Conservation (phyloP, 192 early-diverging fungal species). For the Rhizoclosmatium globosum region DNA sequence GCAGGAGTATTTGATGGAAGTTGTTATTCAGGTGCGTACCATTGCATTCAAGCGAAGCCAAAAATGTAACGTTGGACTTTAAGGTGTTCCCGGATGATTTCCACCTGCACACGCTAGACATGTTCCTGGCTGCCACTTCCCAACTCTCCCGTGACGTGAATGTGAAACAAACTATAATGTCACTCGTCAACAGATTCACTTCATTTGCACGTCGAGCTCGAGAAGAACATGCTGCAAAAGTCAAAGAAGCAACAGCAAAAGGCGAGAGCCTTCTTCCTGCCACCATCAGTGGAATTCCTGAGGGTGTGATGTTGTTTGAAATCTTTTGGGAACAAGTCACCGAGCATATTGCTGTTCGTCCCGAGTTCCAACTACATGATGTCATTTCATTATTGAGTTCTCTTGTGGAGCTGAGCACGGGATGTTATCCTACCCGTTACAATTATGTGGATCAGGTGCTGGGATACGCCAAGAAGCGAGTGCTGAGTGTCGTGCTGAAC, state of each 20-base stretch:
- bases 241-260: slow-evolving; percentile 33
- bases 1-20: slow-evolving; percentile 99
- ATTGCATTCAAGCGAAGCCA: slow-evolving; percentile 95
- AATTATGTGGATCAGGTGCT: slow-evolving; percentile 92
- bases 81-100: slow-evolving; percentile 96
- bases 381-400: slow-evolving; percentile 88
- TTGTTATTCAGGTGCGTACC: slow-evolving; percentile 88
- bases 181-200: slow-evolving; percentile 92
- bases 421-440: slow-evolving; percentile 87
- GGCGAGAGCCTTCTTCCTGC: slow-evolving; percentile 38
- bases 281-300: slow-evolving; percentile 79
- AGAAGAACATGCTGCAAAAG: slow-evolving; percentile 46
- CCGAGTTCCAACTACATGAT: slow-evolving; percentile 92
- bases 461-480: slow-evolving; percentile 83
- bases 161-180: slow-evolving; percentile 96
- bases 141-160: slow-evolving; percentile 93
- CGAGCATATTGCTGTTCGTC: slow-evolving; percentile 88
- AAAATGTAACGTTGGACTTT: slow-evolving; percentile 39
- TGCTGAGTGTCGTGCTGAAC: slow-evolving; percentile 49
- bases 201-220: slow-evolving; percentile 82
- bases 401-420: slow-evolving; percentile 86
- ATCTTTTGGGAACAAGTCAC: slow-evolving; percentile 98
- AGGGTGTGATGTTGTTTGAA: slow-evolving; percentile 90
- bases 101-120: slow-evolving; percentile 89
- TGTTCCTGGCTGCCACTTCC: slow-evolving; percentile 89